Evolutionary conservation across 192 early-diverging fungal species (phyloP).

Genomic region (Allomyces arbusculus): DNA sequence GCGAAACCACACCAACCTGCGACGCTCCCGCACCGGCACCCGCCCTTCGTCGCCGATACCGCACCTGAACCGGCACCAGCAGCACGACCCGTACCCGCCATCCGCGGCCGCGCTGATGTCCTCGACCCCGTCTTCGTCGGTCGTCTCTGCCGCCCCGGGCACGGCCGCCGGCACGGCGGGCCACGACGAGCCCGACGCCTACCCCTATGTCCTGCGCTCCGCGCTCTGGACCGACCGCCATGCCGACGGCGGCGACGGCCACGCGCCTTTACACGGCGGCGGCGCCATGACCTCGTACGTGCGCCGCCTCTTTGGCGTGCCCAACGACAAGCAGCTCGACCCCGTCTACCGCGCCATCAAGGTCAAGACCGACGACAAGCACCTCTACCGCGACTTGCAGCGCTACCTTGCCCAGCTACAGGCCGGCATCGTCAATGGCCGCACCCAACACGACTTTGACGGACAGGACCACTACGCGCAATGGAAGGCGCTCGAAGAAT

Average conservation of each 20-base stretch:
- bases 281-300: neutral
- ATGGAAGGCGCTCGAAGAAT: neutral
- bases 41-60: neutral
- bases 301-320: neutral
- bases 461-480: neutral
- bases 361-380: neutral
- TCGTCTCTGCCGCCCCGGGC: neutral
- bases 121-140: neutral
- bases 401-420: neutral
- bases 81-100: neutral
- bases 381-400: neutral
- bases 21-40: too few species aligned
- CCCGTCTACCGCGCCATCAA: neutral
- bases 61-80: neutral
- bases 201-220: neutral
- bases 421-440: neutral
- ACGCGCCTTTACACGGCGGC: neutral
- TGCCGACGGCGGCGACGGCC: neutral
- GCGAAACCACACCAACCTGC: too few species aligned
- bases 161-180: neutral
- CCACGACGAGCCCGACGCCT: neutral
- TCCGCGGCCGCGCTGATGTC: neutral
- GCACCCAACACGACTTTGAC: neutral
- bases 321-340: neutral
- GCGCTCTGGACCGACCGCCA: neutral